Percentiles rank a stretch among this genome's conserved stretches.
These are phyloP conservation scores for Isabelozyma pseudorhagii DNA, from an alignment of 805 yeast species.

Conservation along the genomic window DNA sequence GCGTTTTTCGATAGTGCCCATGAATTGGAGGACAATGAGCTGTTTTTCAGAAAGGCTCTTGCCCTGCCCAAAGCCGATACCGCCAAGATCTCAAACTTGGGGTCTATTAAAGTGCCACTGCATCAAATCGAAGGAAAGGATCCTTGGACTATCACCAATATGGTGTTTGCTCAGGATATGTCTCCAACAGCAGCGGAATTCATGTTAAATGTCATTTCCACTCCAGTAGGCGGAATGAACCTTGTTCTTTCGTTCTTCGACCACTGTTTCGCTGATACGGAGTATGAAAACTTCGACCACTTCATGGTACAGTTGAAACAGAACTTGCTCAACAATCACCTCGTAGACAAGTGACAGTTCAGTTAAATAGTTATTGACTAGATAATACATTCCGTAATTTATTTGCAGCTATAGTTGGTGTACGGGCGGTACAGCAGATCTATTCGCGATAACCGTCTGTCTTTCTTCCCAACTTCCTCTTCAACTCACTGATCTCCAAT, in stretches of 20 bases:
- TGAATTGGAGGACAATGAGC: constrained; percentile 10
- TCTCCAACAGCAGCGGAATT: constrained; percentile 34
- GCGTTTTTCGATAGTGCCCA: constrained; percentile 14
- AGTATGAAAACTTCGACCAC: constrained; percentile 19
- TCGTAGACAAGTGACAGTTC: too few species aligned
- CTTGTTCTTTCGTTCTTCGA: constrained; percentile 30
- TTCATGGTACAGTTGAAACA: constrained; percentile 14
- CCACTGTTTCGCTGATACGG: constrained; percentile 20
- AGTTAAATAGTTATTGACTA: too few species aligned
- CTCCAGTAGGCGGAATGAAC: constrained; percentile 31
- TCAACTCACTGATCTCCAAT: too few species aligned
- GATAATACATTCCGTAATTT: too few species aligned
- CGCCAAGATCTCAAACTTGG: constrained; percentile 35
- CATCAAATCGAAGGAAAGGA: constrained; percentile 3
- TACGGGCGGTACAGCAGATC: too few species aligned
- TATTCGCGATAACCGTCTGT: too few species aligned
- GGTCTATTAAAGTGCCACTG: constrained; percentile 21
- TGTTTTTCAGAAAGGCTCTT: constrained; percentile 18
- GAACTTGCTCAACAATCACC: constrained; percentile 13
- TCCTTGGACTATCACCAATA: constrained; percentile 25
- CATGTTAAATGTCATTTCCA: constrained; percentile 27
- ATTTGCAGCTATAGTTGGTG: too few species aligned
- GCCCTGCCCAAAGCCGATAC: constrained; percentile 28
- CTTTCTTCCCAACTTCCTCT: too few species aligned
- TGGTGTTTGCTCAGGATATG: constrained; percentile 35